Percentiles rank a stretch among this genome's conserved stretches.
These are phyloP conservation scores for Orbilia quercus DNA, from an alignment of 2,329 filamentous ascomycete species.

Conservation along the genomic window DNA sequence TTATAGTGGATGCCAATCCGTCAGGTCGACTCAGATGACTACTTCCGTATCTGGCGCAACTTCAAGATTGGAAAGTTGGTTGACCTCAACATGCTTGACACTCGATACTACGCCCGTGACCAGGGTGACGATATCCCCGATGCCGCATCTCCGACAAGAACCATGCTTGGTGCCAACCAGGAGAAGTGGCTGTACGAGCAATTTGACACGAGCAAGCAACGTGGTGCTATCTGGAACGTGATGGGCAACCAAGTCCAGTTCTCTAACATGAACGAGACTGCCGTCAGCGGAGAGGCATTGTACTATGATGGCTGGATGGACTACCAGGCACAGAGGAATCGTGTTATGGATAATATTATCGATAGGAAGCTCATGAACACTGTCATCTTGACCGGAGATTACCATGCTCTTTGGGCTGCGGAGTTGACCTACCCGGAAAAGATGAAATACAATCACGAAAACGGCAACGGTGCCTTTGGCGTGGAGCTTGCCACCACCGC, in stretches of 20 bases:
- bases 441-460: slow-evolving; percentile 55
- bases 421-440: slow-evolving; percentile 56
- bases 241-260: slow-evolving; percentile 79
- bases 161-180: slow-evolving; percentile 77
- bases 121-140: slow-evolving; percentile 73
- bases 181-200: slow-evolving; percentile 79
- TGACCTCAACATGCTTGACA: slow-evolving; percentile 76
- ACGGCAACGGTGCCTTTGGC: slow-evolving; percentile 56
- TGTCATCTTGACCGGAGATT: slow-evolving; percentile 57
- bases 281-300: slow-evolving; percentile 49
- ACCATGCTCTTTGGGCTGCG: slow-evolving; percentile 57
- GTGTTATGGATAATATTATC: slow-evolving; percentile 57
- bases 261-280: slow-evolving; percentile 65
- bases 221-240: slow-evolving; percentile 77
- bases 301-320: slow-evolving; percentile 59
- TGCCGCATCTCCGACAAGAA: slow-evolving; percentile 71
- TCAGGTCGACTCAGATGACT: slow-evolving; percentile 76
- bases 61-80: slow-evolving; percentile 75
- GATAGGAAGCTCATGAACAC: slow-evolving; percentile 55
- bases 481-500: slow-evolving; percentile 57
- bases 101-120: slow-evolving; percentile 74
- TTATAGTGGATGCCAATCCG: slow-evolving; percentile 72
- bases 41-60: slow-evolving; percentile 74
- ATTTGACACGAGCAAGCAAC: slow-evolving; percentile 70
- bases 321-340: slow-evolving; percentile 56